Evolutionary conservation across 441 rosid species (phyloP), one percentile per base, ranked within the genome.

Genomic region (Jatropha podagrica): DNA sequence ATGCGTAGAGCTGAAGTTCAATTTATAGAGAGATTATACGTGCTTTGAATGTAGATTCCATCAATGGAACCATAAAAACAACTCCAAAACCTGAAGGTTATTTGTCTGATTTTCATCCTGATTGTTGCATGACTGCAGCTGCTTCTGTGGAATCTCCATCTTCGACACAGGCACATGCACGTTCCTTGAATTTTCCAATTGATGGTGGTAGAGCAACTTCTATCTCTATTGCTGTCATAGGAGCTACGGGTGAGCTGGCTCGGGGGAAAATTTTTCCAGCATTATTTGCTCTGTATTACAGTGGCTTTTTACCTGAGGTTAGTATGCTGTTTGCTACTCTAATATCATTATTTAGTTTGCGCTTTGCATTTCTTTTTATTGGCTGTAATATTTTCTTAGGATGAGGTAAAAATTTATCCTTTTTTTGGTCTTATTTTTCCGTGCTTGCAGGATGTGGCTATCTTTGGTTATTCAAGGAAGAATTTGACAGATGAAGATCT

Each of bases 301-400:
- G 89, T 58, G 93, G 93, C 63, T 92, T 88, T 86, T 89, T 92
- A 79, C 93, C 96, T 46, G 87, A 92, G 95, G 98, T 92, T 72
- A 75, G 79, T 68, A 60, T 75, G 48, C 48, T 44, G 80, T 68
- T 63, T 75, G 48, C 48, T 44, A 41, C 65, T 75, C 20, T 64
- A 48, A 69, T 74, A 49, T 40, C 59, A 62, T 59, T 7, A 10
- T 55, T 23, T 54, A n/a, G 52, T 32, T 32, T 38, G 61, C 17
- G 12, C 18, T 75, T 69, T 23, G 23, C 23, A 23, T 23, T 23
- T n/a, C n/a, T 32, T 49, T 73, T 17, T 48, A 55, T 2, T 20
- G 51, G 70, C 20, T 26, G 58, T n/a, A 63, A 54, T 38, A 15
- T 64, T 73, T 79, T 61, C 42, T 6, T 0, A 37, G 15, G 3